These are phyloP conservation scores for Pichia sp. DNA, from an alignment of 1,139 yeast genomes.

Conservation along the genomic window DNA sequence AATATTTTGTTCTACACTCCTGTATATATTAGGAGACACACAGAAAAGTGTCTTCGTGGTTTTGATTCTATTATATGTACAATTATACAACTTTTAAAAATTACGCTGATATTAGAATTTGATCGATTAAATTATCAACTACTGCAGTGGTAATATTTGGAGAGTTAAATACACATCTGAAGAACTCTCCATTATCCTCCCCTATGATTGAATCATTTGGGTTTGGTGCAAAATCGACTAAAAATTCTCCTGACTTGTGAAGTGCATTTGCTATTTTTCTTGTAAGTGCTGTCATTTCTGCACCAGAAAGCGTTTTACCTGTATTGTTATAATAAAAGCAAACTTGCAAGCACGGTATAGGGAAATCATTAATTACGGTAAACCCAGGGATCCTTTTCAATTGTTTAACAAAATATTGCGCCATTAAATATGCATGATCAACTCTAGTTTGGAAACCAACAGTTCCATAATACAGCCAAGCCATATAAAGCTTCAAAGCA, in stretches of 20 bases:
- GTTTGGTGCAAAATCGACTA: conserved; percentile 79
- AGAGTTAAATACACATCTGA: conserved; percentile 77
- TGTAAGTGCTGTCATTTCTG: conserved; percentile 50
- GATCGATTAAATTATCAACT: conserved; percentile 35
- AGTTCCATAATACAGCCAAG: conserved; percentile 77
- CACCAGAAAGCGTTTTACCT: conserved; percentile 20
- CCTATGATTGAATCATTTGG: conserved; percentile 36
- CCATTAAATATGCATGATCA: conserved; percentile 65
- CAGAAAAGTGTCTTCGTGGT: too few relatives aligned
- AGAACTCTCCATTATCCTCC: conserved; percentile 62
- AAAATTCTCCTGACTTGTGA: conserved; percentile 55
- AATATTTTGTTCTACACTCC: too few relatives aligned
- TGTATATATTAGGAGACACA: too few relatives aligned
- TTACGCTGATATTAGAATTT: conserved; percentile 22
- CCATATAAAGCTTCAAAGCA: conserved; percentile 67
- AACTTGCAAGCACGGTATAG: conserved; percentile 77
- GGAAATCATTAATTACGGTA: conserved; percentile 44
- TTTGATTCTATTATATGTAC: too few relatives aligned
- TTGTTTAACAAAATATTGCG: conserved; percentile 49
- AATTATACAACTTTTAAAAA: neutral
- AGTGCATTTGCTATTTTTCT: conserved; percentile 56
- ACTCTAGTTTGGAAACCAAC: conserved; percentile 50
- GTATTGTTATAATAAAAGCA: conserved; percentile 67
- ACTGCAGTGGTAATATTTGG: conserved; percentile 43
- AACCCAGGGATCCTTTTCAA: conserved; percentile 37